Base-by-base conservation (phyloP, 345 rosid species). In the Turritis glabra region DNA sequence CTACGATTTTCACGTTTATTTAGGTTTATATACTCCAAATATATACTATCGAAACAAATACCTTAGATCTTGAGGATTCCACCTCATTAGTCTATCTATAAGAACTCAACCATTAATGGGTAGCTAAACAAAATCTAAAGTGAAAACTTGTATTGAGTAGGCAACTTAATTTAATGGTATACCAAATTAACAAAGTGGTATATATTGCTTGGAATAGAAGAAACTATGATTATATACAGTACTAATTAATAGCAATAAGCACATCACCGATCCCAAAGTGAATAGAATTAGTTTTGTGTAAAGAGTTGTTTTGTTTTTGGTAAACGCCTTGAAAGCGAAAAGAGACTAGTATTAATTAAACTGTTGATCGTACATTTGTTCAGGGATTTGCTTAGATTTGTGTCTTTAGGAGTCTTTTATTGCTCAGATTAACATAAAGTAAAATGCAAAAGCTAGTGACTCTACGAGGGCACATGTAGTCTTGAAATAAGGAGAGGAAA, bases 351-450 rank as follows among this genome's bases (percentile, higher is more conserved):
- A 67, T 38, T 37, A 55, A 27, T 18, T 13, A 54, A 52, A 53
- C 23, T 69, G 66, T 33, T 14, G 26, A 53, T 72, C 47, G 66
- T 77, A 80, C 90, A 77, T 50, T 47, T 14, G 70, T 79, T 78
- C 80, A 79, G 86, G 92, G 90, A 86, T 88, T 82, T 88, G 92
- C 87, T 77, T 75, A 79, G 90, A 84, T 84, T 77, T 86, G 80
- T n/a, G 84, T 84, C 35, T 81, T 77, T 65, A 61, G 64, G 67
- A 73, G 69, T 77, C 62, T 67, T 82, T 41, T 75, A 30, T 68
- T 54, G 41, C 50, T 62, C 23, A 23, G 50, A 44, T 69, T 69
- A 76, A 53, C 71, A 76, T 69, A 76, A 54, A 61, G 59, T 76
- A 44, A 69, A 69, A 62, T 52, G 19, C 33, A 43, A 76, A 69